Evolutionary conservation across 73 alveolate species (phyloP).

Genomic region (Paraurostyla sp.): DNA sequence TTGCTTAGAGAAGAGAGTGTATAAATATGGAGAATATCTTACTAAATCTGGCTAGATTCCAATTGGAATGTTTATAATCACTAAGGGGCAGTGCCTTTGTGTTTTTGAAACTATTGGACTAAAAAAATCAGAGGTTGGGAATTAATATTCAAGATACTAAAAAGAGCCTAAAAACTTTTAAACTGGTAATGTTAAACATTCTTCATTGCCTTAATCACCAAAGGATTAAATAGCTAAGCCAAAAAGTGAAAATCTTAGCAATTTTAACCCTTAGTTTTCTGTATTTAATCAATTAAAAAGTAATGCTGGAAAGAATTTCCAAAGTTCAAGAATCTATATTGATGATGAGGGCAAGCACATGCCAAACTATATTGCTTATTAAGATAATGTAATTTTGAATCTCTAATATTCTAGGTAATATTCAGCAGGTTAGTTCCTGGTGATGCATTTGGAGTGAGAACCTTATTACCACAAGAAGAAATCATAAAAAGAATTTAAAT

Average conservation of each 20-base stretch:
- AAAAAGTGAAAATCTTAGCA: constrained; percentile 10
- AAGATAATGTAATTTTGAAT: constrained; percentile 18
- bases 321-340: constrained; percentile 31
- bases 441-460: constrained; percentile 53
- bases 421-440: constrained; percentile 49
- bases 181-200: background rate
- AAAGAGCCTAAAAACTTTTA: constrained; percentile 43
- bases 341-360: constrained; percentile 61
- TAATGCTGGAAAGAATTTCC: constrained; percentile 1
- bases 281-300: background rate
- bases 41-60: constrained; percentile 34
- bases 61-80: constrained; percentile 35
- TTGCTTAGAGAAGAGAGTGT: constrained; percentile 36
- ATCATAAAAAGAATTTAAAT: background rate
- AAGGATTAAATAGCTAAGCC: background rate
- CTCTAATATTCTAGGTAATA: background rate
- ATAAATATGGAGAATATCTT: constrained; percentile 46
- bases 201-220: background rate
- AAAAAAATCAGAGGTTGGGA: constrained; percentile 15
- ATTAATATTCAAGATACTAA: background rate
- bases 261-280: constrained; percentile 24
- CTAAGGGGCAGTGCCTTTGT: constrained; percentile 44
- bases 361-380: constrained; percentile 54
- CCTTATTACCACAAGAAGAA: constrained; percentile 39
- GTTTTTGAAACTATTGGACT: constrained; percentile 28